Percentiles rank a stretch among this genome's conserved stretches.
phyloP scores from a whole-genome alignment of 2,329 filamentous ascomycete genomes.

The Cercospora beticola region DNA sequence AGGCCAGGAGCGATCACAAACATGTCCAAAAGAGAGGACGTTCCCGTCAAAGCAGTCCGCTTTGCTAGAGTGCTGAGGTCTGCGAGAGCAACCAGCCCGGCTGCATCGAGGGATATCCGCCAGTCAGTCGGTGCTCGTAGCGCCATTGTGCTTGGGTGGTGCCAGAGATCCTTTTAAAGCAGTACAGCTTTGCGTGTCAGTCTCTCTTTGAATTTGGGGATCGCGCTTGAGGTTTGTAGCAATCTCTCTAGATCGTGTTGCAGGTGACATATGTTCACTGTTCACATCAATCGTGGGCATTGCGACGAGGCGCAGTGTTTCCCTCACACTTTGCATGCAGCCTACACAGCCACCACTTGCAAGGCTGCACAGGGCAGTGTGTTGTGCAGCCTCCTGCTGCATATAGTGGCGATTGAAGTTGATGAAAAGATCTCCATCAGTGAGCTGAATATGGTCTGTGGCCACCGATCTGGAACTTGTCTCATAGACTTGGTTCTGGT shows the following conservation, averaged over 20 bases:
- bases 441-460: no score
- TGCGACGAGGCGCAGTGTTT: background rate
- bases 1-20: constrained; percentile 61
- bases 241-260: no score
- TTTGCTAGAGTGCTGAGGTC: constrained; percentile 58
- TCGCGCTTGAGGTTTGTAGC: background rate
- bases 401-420: no score
- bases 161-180: no score
- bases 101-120: constrained; percentile 36
- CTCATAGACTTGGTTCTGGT: no score
- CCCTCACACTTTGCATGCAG: background rate
- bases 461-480: no score
- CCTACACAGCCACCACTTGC: background rate
- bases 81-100: constrained; percentile 59
- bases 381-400: background rate
- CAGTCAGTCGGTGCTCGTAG: background rate
- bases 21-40: constrained; percentile 57
- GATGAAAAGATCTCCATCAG: no score
- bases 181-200: no score
- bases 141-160: background rate
- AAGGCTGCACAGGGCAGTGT: no score
- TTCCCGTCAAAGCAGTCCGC: constrained; percentile 58
- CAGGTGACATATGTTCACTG: no score
- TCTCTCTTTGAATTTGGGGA: background rate
- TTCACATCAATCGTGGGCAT: background rate